These are phyloP conservation scores for Collybiopsis luxurians DNA, from an alignment of 768 basidiomycete genomes.

Conservation along the genomic window DNA sequence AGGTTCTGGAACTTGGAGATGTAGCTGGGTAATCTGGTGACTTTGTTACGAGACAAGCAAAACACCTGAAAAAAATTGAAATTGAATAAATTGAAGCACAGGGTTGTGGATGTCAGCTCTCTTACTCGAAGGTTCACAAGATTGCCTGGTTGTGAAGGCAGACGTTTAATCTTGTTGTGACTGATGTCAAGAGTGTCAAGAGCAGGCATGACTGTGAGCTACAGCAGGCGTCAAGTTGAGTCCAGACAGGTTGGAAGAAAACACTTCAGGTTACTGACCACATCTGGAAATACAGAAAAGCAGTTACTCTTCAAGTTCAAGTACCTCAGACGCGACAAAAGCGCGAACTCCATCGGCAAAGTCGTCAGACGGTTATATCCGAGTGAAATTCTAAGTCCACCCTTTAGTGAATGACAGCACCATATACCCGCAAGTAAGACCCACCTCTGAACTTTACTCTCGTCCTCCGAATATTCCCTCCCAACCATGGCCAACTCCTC, in stretches of 20 bases:
- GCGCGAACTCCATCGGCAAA: conserved; percentile 71
- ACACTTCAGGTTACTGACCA: conserved; percentile 51
- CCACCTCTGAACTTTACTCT: conserved; percentile 61
- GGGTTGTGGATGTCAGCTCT: conserved; percentile 4
- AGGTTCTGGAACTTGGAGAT: conserved; percentile 69
- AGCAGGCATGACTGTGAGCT: conserved; percentile 83
- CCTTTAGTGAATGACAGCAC: background rate
- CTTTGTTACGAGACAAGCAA: conserved; percentile 81
- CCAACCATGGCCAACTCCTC: conserved; percentile 70
- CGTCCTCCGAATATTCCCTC: conserved; percentile 44
- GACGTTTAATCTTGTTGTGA: conserved; percentile 80
- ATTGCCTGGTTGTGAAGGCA: conserved; percentile 80
- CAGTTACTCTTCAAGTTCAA: conserved; percentile 85
- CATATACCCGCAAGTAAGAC: conserved; percentile 20
- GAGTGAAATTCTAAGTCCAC: conserved; percentile 69
- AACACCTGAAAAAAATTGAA: conserved; percentile 57
- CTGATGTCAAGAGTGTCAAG: conserved; percentile 95
- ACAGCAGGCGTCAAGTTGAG: background rate
- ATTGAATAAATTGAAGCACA: conserved; percentile 2
- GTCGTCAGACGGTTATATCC: conserved; percentile 80
- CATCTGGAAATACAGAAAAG: conserved; percentile 80
- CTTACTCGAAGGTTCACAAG: conserved; percentile 73
- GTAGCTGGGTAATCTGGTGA: conserved; percentile 77
- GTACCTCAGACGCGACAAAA: conserved; percentile 75
- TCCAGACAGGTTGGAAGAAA: background rate